Base-by-base conservation (phyloP, 2,329 filamentous ascomycete genomes). In the Myriosclerotinia curreyana region DNA sequence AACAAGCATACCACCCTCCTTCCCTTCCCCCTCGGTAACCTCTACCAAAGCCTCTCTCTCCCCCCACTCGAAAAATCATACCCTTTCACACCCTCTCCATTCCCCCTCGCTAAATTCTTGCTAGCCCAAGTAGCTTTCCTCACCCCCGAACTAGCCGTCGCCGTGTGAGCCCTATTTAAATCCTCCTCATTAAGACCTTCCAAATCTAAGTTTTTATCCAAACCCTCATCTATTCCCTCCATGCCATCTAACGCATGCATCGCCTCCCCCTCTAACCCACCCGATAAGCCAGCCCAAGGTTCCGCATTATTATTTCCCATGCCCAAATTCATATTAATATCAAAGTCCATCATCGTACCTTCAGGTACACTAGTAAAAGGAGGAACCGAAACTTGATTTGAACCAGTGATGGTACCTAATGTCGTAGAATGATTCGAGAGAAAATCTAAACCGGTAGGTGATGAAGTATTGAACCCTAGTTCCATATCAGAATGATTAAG, bases 121-220 rank as follows among this genome's bases (percentile, higher is more conserved):
- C 51, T 48, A 11, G 66, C 66, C 14, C 62, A 14, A 11, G 5
- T 17, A 14, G 6, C 14, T 42, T 17, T 60, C 28, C 67, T 64
- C 65, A 69, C 48, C 54, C 70, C 50, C 2, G 69, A 66, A 65
- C 63, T 67, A 6, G 67, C 66, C 2, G 69, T 71, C 11, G 69
- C 68, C 40, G 65, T 64, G 5, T 31, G 3, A 31, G 28, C 28
- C 28, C 28, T 31, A 40, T 52, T 17, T 2, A 28, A 34, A 20
- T 9, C 58, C 22, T 50, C 25, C 42, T 44, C 42, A 44, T 44
- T 44, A 44, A 42, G 36, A 15, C 61, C 44, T 44, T 56, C 56
- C 31, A 56, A 53, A 49, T 59, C 60, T n/a, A 60, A 3, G 64
- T 52, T 25, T 65, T 61, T 34, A 44, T 46, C 5, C 28, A 65